phyloP scores from a whole-genome alignment of 2,329 filamentous ascomycete genomes.

The Periconia digitata region DNA sequence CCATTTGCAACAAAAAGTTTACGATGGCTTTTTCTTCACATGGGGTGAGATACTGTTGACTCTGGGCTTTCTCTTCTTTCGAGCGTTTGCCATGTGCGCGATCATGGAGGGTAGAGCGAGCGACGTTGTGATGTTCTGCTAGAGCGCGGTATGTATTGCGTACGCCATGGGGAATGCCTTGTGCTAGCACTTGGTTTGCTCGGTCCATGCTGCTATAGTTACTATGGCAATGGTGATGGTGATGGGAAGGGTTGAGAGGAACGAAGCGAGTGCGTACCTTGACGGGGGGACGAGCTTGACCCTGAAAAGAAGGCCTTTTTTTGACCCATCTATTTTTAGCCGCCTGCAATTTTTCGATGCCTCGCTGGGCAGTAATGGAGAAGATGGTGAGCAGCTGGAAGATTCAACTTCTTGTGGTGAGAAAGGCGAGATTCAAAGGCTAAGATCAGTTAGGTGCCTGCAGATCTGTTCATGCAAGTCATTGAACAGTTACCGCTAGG shows the following conservation, averaged over 20 bases:
- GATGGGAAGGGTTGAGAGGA: not conserved
- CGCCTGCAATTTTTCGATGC: not conserved
- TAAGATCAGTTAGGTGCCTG: not conserved
- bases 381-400: constrained; percentile 1
- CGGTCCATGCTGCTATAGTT: not conserved
- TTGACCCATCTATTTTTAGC: not conserved
- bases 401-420: not conserved
- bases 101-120: constrained; percentile 24
- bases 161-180: not conserved
- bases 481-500: not conserved
- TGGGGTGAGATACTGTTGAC: constrained; percentile 31
- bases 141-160: not conserved
- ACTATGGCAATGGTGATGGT: not conserved
- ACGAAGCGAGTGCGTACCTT: too few relatives aligned
- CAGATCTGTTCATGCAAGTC: too few relatives aligned
- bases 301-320: not conserved
- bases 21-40: constrained; percentile 33
- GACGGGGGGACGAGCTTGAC: too few relatives aligned
- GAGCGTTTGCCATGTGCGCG: constrained; percentile 21
- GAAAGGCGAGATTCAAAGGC: not conserved
- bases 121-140: constrained; percentile 7
- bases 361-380: not conserved
- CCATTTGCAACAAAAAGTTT: constrained; percentile 17
- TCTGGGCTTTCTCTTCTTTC: constrained; percentile 19
- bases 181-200: constrained; percentile 2